Base-by-base conservation (phyloP, 23 red algal species). In the Rhodosorus marinus region DNA sequence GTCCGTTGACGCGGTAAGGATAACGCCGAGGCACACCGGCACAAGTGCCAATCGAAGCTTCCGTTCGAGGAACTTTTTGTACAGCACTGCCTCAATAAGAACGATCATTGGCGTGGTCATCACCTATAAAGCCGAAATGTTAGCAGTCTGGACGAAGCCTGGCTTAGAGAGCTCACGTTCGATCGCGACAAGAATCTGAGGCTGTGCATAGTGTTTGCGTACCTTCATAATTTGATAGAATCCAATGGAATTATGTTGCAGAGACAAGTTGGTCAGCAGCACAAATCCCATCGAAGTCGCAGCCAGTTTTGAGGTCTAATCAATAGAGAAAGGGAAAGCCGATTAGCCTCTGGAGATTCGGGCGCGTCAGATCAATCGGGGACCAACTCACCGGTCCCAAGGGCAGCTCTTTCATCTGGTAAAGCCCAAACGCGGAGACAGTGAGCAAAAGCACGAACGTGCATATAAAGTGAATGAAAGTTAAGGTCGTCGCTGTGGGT, bases 151-250 rank as follows among this genome's bases (percentile, higher is more conserved):
- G 6, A 50, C 65, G 5, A 70, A 31, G 3, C 51, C 56, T 29
- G 56, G 56, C 11, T 70, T 29, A 5, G 46, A 54, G 30, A 70
- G 65, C 29, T 50, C 56, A 24, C 56, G 35, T 43, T 70, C 60
- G 33, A 54, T 70, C 14, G 60, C 45, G 26, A 70, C 65, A 7
- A 70, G 51, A 57, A 70, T n/a, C n/a, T n/a, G n/a, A n/a, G n/a
- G n/a, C n/a, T n/a, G n/a, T n/a, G n/a, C 54, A 59, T 59, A 7
- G 45, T 36, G n/a, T n/a, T n/a, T n/a, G n/a, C n/a, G n/a, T n/a
- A n/a, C n/a, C 46, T 93, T 93, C 74, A 93, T 78, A 35, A 93
- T 73, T 61, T 93, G 86, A 34, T 93, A 93, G 54, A 81, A 93
- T n/a, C 86, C 86, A 24, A 93, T 60, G 22, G 67, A 76, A 62